Conservation (phyloP, 257 asterid species). For the Euphrasia confusa region DNA sequence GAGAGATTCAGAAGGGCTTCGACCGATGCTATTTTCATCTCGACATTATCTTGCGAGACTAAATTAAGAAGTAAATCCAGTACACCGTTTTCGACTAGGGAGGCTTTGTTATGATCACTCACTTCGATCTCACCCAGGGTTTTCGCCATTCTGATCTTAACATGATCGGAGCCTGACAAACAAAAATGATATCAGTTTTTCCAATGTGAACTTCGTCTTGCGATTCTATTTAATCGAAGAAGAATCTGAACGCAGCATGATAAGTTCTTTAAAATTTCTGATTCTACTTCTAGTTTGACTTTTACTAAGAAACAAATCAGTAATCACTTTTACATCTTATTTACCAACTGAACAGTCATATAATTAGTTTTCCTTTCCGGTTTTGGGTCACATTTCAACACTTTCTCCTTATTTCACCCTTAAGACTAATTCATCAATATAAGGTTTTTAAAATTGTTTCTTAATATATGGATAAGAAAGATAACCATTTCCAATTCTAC, state of each 20-base stretch:
- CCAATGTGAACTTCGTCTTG: background rate
- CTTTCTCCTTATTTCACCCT: too few relatives aligned
- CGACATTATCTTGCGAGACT: conserved; percentile 35
- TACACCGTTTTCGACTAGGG: conserved; percentile 49
- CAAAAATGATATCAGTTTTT: conserved; percentile 1
- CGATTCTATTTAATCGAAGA: background rate
- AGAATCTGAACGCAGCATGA: background rate
- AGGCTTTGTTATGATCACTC: conserved; percentile 54
- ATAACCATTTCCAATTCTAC: background rate
- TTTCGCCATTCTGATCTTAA: conserved; percentile 57
- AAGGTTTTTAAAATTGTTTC: too few relatives aligned
- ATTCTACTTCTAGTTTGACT: background rate
- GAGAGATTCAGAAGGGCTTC: conserved; percentile 53
- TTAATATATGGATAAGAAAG: too few relatives aligned
- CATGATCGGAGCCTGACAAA: conserved; percentile 47
- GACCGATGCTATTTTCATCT: conserved; percentile 42
- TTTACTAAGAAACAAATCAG: background rate
- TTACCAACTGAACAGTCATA: too few relatives aligned
- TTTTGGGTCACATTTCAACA: too few relatives aligned
- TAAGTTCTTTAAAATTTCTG: too few relatives aligned
- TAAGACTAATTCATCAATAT: too few relatives aligned
- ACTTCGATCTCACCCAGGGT: conserved; percentile 58
- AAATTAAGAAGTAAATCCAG: conserved; percentile 43
- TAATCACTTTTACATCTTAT: too few relatives aligned
- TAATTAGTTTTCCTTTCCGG: too few relatives aligned